phyloP scores from a whole-genome alignment of 768 basidiomycete species.

The Xerocomus spinulosus region DNA sequence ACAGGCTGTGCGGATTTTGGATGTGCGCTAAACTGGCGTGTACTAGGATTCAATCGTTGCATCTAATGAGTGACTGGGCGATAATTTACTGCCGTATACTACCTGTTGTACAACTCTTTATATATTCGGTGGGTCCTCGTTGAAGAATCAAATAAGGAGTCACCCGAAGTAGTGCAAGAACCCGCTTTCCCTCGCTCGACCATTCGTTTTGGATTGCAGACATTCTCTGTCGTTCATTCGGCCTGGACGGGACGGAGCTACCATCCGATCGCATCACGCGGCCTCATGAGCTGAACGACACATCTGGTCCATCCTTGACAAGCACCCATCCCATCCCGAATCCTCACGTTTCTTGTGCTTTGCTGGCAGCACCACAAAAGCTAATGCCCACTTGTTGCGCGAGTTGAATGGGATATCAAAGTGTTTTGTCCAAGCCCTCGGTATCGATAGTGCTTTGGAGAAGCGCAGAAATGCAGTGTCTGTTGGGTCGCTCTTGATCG shows the following conservation, averaged over 20 bases:
- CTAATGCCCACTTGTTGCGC: slow-evolving; percentile 55
- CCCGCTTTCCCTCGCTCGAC: slow-evolving; percentile 50
- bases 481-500: slow-evolving; percentile 46
- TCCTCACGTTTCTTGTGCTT: slow-evolving; percentile 4
- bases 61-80: too few species aligned
- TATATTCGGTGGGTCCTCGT: too few species aligned
- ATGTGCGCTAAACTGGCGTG: too few species aligned
- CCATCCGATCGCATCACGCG: slow-evolving; percentile 31
- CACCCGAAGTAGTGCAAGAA: slow-evolving; percentile 47
- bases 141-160: too few species aligned
- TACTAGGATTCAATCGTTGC: too few species aligned
- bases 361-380: slow-evolving; percentile 24
- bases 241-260: slow-evolving; percentile 28
- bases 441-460: slow-evolving; percentile 30
- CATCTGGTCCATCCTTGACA: slow-evolving; percentile 58
- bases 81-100: too few species aligned
- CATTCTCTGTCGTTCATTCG: slow-evolving; percentile 18
- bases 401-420: slow-evolving; percentile 45
- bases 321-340: slow-evolving; percentile 39
- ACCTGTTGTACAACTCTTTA: too few species aligned
- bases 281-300: slow-evolving; percentile 40
- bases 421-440: slow-evolving; percentile 21
- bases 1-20: not conserved
- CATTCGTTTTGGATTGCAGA: slow-evolving; percentile 35
- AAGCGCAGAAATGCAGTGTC: slow-evolving; percentile 53